A percentile compares a stretch with the other conserved stretches of the same genome.
Conservation (phyloP, 2,329 filamentous ascomycete species). For the Cercospora sp. region DNA sequence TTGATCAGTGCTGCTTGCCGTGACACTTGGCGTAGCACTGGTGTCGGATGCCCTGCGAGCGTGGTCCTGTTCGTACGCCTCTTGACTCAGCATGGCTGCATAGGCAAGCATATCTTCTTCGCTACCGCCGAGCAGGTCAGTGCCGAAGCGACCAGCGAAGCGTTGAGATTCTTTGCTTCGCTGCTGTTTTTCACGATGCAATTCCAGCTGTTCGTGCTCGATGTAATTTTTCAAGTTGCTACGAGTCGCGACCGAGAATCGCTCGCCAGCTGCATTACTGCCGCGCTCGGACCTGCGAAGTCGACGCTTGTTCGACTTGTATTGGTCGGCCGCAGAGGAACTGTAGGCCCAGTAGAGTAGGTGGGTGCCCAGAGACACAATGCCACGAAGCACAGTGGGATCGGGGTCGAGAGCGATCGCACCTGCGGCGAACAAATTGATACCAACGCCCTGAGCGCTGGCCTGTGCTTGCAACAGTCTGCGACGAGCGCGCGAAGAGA, state of each 20-base stretch:
- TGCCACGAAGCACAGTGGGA: slow-evolving; percentile 77
- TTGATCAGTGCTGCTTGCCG: slow-evolving; percentile 41
- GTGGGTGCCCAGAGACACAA: slow-evolving; percentile 83
- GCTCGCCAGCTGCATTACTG: slow-evolving; percentile 59
- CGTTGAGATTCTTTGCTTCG: slow-evolving; percentile 67
- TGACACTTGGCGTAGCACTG: slow-evolving; percentile 41
- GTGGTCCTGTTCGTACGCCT: slow-evolving; percentile 54
- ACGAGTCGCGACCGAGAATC: slow-evolving; percentile 63
- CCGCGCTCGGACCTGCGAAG: slow-evolving; percentile 68
- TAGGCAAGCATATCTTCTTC: slow-evolving; percentile 66
- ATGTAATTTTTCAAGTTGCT: slow-evolving; percentile 79
- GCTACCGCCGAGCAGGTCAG: slow-evolving; percentile 65
- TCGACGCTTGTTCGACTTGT: slow-evolving; percentile 75
- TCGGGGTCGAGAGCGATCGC: slow-evolving; percentile 87
- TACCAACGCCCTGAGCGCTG: slow-evolving; percentile 66
- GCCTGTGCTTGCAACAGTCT: slow-evolving; percentile 67
- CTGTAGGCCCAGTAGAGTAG: slow-evolving; percentile 94
- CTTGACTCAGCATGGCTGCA: slow-evolving; percentile 62
- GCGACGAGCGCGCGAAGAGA: slow-evolving; percentile 78
- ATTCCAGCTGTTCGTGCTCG: slow-evolving; percentile 77
- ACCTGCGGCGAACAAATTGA: slow-evolving; percentile 77
- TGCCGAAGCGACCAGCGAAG: slow-evolving; percentile 78
- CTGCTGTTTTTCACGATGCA: slow-evolving; percentile 70
- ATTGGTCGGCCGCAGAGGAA: slow-evolving; percentile 71
- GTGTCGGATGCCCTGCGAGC: slow-evolving; percentile 49